Base-by-base conservation (phyloP, 2,329 filamentous ascomycete genomes). In the Fusarium marasasianum region DNA sequence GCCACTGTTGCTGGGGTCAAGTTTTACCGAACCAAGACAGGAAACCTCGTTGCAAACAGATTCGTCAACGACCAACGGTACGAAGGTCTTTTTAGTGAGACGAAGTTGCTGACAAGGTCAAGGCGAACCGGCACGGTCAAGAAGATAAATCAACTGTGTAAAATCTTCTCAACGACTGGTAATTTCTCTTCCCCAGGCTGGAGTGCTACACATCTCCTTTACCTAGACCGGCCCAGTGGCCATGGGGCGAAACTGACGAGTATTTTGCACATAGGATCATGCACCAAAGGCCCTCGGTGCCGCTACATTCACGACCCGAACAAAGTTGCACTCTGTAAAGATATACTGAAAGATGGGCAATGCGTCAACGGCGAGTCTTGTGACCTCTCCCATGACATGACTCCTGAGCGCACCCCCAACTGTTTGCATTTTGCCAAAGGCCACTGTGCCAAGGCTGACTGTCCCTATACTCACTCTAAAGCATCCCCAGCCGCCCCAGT, bases 381-480 rank as follows among this genome's bases (percentile, higher is more conserved):
- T 88, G 94, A 97, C 83, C 89, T 98, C 69, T 98, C 95, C 73
- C 96, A 98, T 88, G 92, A 96, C 54, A 86, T 94, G 73, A 93
- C 89, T 63, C 90, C 94, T 75, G 90, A 98, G 83, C 93, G 96
- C 83, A 93, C 93, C 62, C 95, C 96, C 65, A 90, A 93, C 71
- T 98, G 96, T 86, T 84, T 96, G 82, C 95, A 98, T 85, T 98
- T 94, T 86, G 90, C 94, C 82, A 93, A 93, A 81, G 95, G 95
- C 79, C 93, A 94, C 80, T 98, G 96, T 86, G 92, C 92, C 78
- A 98, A 98, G 81, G 84, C 91, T 79, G 89, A 92, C 77, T 98
- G 96, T 85, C 92, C 90, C 73, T 98, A 97, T 88, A 89, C 93
- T 80, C 96, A 99, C 86, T 90, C 94, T 77, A 89, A 91, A 80